A percentile compares a stretch with the other conserved stretches of the same genome.
Conservation (phyloP, 371 early-diverging fungal genomes). For the Mucor sp. region DNA sequence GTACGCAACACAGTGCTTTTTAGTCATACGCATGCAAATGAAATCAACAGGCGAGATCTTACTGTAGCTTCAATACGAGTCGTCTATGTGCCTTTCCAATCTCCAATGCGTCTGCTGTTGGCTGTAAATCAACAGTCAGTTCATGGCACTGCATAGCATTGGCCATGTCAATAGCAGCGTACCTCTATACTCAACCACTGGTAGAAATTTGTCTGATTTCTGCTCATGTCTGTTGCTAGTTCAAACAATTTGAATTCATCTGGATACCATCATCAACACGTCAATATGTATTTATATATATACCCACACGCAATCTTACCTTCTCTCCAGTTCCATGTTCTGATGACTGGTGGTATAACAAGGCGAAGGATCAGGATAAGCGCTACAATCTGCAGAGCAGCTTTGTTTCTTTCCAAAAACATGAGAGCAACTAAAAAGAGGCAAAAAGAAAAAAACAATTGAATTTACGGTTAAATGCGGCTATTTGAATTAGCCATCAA, state of each 20-base stretch:
- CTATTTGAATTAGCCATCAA: background rate
- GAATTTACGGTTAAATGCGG: background rate
- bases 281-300: background rate
- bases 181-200: conserved; percentile 19
- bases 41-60: background rate
- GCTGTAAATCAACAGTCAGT: background rate
- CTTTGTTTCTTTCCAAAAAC: background rate
- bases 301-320: background rate
- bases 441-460: background rate
- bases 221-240: conserved; percentile 1
- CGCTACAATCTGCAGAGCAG: background rate
- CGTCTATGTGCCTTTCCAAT: conserved; percentile 19
- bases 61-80: conserved; percentile 19
- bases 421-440: background rate
- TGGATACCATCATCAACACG: background rate
- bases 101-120: conserved; percentile 13
- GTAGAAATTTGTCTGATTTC: conserved; percentile 19
- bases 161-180: background rate
- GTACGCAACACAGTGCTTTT: too few relatives aligned
- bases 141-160: background rate
- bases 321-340: conserved; percentile 23
- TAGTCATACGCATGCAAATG: background rate
- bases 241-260: conserved; percentile 21
- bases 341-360: conserved; percentile 13
- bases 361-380: background rate